Conservation (phyloP, 768 basidiomycete genomes). For the Naganishia kalamii region DNA sequence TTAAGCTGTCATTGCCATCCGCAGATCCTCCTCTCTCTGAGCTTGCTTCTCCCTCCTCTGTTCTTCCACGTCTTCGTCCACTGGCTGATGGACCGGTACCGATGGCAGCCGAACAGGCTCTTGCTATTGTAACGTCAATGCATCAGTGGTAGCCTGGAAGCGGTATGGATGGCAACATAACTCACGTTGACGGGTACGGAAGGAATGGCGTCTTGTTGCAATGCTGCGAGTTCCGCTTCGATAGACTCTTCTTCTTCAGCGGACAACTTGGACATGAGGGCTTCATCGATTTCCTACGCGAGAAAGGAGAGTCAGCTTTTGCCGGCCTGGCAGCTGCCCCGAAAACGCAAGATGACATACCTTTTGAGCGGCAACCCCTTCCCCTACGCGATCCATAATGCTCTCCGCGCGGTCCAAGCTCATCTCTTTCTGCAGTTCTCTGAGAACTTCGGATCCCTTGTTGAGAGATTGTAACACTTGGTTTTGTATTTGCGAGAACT, state of each 20-base stretch:
- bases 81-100: neutral
- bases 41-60: neutral
- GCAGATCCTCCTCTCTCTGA: slow-evolving; percentile 20
- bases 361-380: slow-evolving; percentile 84
- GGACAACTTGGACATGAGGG: slow-evolving; percentile 73
- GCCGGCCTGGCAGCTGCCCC: neutral
- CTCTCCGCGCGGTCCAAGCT: slow-evolving; percentile 87
- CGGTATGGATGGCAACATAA: neutral
- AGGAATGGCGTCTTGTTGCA: slow-evolving; percentile 52
- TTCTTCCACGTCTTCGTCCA: neutral
- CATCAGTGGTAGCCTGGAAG: neutral
- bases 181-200: neutral
- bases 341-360: slow-evolving; percentile 49
- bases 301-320: neutral
- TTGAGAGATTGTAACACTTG: slow-evolving; percentile 86
- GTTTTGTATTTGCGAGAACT: slow-evolving; percentile 88
- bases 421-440: slow-evolving; percentile 90
- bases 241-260: slow-evolving; percentile 91
- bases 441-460: slow-evolving; percentile 87
- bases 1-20: slow-evolving; percentile 13
- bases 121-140: neutral
- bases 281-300: slow-evolving; percentile 80
- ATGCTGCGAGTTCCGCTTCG: slow-evolving; percentile 65
- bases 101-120: slow-evolving; percentile 2
- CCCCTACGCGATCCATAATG: slow-evolving; percentile 82